Conservation (phyloP, 306 rosid species). For the Castanopsis chinensis region DNA sequence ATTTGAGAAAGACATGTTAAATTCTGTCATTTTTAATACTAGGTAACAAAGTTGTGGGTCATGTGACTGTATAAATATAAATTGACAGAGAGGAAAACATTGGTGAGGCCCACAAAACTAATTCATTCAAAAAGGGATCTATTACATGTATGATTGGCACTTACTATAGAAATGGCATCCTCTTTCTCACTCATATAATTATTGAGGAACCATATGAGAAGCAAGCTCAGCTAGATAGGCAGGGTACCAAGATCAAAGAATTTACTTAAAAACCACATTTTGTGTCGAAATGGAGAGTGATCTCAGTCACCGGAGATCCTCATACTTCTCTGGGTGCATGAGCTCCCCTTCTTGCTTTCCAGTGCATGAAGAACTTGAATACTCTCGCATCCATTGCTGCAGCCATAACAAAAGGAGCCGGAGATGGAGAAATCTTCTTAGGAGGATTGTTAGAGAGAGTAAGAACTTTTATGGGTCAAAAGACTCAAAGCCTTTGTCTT, state of each 20-base stretch:
- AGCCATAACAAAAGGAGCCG: slow-evolving; percentile 24
- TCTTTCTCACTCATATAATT: background rate
- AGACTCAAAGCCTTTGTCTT: slow-evolving; percentile 50
- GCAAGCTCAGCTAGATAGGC: background rate
- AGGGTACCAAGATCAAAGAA: background rate
- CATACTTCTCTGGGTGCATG: slow-evolving; percentile 35
- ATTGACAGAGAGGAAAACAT: background rate
- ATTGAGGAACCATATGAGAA: slow-evolving; percentile 3
- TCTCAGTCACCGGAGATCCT: slow-evolving; percentile 23
- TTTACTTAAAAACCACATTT: background rate
- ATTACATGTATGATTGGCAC: slow-evolving; percentile 14
- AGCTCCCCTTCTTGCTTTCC: slow-evolving; percentile 58
- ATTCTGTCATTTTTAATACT: background rate
- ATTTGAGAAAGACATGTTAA: background rate
- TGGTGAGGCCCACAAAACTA: background rate
- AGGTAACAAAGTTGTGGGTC: background rate
- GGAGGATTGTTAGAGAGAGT: slow-evolving; percentile 50
- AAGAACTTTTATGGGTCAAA: slow-evolving; percentile 42
- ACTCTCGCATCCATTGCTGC: slow-evolving; percentile 43
- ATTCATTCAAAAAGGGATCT: slow-evolving; percentile 3
- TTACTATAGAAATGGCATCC: slow-evolving; percentile 8
- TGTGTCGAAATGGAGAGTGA: slow-evolving; percentile 48
- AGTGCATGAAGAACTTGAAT: slow-evolving; percentile 39
- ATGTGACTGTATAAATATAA: background rate
- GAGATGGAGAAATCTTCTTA: slow-evolving; percentile 53